These are phyloP conservation scores for Alternaria sp. DNA, from an alignment of 2,329 filamentous ascomycete species.

Conservation along the genomic window DNA sequence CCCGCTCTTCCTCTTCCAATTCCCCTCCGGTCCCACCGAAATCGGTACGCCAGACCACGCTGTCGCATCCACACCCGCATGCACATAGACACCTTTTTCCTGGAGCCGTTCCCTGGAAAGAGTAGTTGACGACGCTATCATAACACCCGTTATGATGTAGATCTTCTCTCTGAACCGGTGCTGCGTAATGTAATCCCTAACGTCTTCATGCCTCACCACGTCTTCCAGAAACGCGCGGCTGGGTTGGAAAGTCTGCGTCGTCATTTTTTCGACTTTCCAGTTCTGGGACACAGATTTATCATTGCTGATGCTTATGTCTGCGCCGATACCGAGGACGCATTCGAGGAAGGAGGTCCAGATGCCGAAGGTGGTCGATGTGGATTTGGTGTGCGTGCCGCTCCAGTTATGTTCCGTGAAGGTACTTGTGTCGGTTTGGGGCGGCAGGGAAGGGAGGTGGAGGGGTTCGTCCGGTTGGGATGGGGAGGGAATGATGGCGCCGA, in stretches of 20 bases:
- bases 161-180: slow-evolving; percentile 8
- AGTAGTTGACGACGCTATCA: slow-evolving; percentile 1
- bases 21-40: slow-evolving; percentile 10
- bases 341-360: slow-evolving; percentile 16
- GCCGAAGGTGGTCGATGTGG: not conserved
- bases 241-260: not conserved
- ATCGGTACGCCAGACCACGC: slow-evolving; percentile 9
- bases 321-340: no score
- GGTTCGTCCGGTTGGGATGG: slow-evolving; percentile 13
- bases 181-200: not conserved
- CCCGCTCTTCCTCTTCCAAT: slow-evolving; percentile 2
- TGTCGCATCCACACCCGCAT: slow-evolving; percentile 10
- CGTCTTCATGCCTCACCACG: not conserved
- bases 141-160: slow-evolving; percentile 12
- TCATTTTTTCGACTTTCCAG: not conserved
- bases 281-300: no score
- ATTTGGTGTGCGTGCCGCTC: not conserved
- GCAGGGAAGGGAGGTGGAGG: not conserved
- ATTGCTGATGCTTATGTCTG: not conserved
- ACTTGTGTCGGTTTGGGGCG: not conserved
- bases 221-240: not conserved
- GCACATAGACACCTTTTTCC: slow-evolving; percentile 1
- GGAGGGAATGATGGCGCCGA: slow-evolving; percentile 12
- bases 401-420: not conserved
- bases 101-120: not conserved